Base-by-base conservation (phyloP, 305 asterid species). In the Fraxinus xanthoxyloides region DNA sequence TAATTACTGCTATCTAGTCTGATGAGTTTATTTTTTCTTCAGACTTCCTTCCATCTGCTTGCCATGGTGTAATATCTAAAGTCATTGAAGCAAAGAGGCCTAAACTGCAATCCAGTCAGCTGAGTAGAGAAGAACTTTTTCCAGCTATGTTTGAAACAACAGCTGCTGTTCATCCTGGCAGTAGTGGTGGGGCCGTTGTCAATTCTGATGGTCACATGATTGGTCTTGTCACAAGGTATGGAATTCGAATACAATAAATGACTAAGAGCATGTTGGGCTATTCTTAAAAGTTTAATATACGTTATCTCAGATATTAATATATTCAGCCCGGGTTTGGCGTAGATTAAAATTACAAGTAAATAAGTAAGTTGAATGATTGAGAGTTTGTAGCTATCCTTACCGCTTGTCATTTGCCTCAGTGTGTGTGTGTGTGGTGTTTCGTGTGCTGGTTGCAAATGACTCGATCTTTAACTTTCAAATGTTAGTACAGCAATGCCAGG, bases 61-160 rank as follows among this genome's bases (percentile, higher is more conserved):
- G 94, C 87, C 87, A 82, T 36, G 98, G 99, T 70, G 98, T 95
- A 73, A 87, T 96, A 86, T 89, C 99, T 35, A 96, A 93, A 87
- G 97, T 96, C 83, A 94, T 96, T 69, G 91, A 90, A 88, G 95
- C 94, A 72, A 89, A 89, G 84, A 82, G 87, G 86, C 80, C 89
- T 80, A 79, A 76, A 56, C 82, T 67, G 74, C 63, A 77, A 72
- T 76, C 85, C 83, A 79, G 77, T 78, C 77, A 85, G 63, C 78
- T 23, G 83, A 82, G 75, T 72, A 28, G 69, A 59, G 36, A 81
- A 23, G 89, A 86, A 51, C 80, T 79, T 38, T 92, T 91, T 85
- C 97, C 98, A 19, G 99, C 97, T 84, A 94, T 96, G 98, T 91
- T 96, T 75, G 97, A 96, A 89, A 94, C 99, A 79, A 96, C 99